Evolutionary conservation across 2,329 filamentous ascomycete genomes (phyloP).

Genomic region (Hypoxylon rubiginosum): DNA sequence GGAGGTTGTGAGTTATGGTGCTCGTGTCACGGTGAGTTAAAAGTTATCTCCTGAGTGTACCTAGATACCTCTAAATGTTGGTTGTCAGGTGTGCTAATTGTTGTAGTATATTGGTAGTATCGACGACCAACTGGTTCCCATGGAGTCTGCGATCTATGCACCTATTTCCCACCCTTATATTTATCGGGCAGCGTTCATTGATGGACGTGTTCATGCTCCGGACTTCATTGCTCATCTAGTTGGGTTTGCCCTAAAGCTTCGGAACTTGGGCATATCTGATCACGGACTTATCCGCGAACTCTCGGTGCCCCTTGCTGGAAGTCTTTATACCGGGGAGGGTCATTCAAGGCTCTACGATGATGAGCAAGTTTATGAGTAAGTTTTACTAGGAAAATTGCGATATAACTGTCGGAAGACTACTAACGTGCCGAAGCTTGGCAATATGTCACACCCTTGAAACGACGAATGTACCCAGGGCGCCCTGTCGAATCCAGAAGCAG

Average conservation of each 20-base stretch:
- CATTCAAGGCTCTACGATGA: slow-evolving; percentile 96
- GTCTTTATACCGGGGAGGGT: slow-evolving; percentile 90
- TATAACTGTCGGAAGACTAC: slow-evolving; percentile 14
- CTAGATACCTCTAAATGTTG: not conserved
- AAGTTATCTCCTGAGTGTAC: not conserved
- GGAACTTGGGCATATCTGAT: slow-evolving; percentile 92
- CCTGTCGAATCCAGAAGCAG: slow-evolving; percentile 66
- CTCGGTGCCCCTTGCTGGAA: slow-evolving; percentile 88
- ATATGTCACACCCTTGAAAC: slow-evolving; percentile 82
- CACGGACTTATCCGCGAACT: slow-evolving; percentile 94
- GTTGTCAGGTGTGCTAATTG: slow-evolving; percentile 16
- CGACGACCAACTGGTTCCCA: slow-evolving; percentile 93
- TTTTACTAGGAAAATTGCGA: slow-evolving; percentile 40
- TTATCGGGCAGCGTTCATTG: slow-evolving; percentile 94
- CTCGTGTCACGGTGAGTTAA: slow-evolving; percentile 73
- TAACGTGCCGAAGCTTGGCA: slow-evolving; percentile 65
- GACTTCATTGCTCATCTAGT: slow-evolving; percentile 95
- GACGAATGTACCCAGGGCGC: slow-evolving; percentile 63
- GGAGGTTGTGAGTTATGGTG: slow-evolving; percentile 81
- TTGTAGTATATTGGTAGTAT: slow-evolving; percentile 85
- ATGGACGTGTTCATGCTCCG: slow-evolving; percentile 90
- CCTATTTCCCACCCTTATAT: slow-evolving; percentile 92
- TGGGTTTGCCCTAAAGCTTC: slow-evolving; percentile 91
- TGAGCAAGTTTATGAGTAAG: slow-evolving; percentile 81
- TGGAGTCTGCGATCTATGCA: slow-evolving; percentile 93